These are phyloP conservation scores for Suhomyces yuchorum DNA, from an alignment of 1,139 yeast species.

Conservation along the genomic window DNA sequence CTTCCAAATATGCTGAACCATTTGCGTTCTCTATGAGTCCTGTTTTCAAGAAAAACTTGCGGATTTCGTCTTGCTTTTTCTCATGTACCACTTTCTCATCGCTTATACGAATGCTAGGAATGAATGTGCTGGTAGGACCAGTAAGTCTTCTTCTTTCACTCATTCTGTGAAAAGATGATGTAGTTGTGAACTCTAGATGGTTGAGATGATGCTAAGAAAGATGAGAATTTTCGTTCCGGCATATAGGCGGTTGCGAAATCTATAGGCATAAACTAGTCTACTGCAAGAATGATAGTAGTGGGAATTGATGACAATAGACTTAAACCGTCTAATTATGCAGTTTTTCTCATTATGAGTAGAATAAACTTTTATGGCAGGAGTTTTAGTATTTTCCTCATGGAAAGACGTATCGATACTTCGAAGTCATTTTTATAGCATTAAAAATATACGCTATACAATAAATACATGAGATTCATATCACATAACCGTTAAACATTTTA, in stretches of 20 bases:
- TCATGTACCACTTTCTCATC: constrained; percentile 3
- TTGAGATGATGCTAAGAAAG: background rate
- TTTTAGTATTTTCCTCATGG: too few species aligned
- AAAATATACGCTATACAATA: background rate
- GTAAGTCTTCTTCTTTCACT: constrained; percentile 71
- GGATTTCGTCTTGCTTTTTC: constrained; percentile 25
- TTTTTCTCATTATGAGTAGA: too few species aligned
- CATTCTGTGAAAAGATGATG: constrained; percentile 11
- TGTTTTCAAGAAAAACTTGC: constrained; percentile 54
- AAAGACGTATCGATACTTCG: too few species aligned
- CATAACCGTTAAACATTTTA: background rate
- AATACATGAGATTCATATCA: background rate
- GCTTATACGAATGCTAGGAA: constrained; percentile 37
- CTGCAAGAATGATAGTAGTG: too few species aligned
- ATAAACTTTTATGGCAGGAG: too few species aligned
- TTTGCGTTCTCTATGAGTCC: constrained; percentile 71
- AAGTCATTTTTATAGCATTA: background rate
- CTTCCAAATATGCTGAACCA: constrained; percentile 83
- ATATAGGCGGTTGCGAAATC: constrained; percentile 9
- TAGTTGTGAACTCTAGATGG: background rate
- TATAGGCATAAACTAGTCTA: too few species aligned
- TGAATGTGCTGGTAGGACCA: constrained; percentile 64
- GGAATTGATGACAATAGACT: background rate
- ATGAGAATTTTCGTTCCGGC: constrained; percentile 13
- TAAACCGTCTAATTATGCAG: too few species aligned